Evolutionary conservation across 805 yeast species (phyloP), one percentile per base, ranked within the genome.

Genomic region (Cyberlindnera meyerae): DNA sequence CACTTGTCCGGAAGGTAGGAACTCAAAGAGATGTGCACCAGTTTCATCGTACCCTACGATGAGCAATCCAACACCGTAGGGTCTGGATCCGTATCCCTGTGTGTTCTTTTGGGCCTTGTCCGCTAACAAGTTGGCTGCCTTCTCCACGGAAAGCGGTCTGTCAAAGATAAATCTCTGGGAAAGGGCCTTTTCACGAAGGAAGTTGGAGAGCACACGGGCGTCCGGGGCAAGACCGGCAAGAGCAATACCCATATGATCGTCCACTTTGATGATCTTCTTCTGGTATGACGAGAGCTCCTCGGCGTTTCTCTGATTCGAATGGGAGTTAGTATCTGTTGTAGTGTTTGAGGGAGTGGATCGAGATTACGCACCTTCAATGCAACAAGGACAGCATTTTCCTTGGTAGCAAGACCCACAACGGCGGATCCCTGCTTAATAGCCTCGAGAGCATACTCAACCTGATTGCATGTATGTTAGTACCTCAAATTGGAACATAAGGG

Each of bases 381-480:
- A 30, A 86, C 97, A 52, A 93, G 68, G 7, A 90, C 97, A 18
- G 88, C 96, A 60, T 88, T 83, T 34, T 76, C 79, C 50, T 81
- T 77, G 27, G 96, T 87, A 28, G 86, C 81, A 39, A 93, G 68
- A 8, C 98, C 99, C 24, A 89, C 96, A 4, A 97, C 90, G 4
- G 97, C 97, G 47, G 94, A 81, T 26, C 98, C 98, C 67, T 90
- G 97, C 60, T 93, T 93, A 62, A 93, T 93, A 11, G 98, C 97
- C 53, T 87, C 96, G 35, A 86, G 67, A 3, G 96, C 96, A 52
- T 85, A 85, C 58, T 87, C 96, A 11, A 79, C 73, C 61, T 56
- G n/a, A n/a, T 21, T 18, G 1, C 11, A 8, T 11, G 13, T n/a
- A 16, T 24, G 43, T 43, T 45, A 38, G 48, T 27, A 32, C 6